Percentiles rank a stretch among this genome's conserved stretches.
Conservation (phyloP, 2,329 filamentous ascomycete species). For the Calonectria ilicicola region DNA sequence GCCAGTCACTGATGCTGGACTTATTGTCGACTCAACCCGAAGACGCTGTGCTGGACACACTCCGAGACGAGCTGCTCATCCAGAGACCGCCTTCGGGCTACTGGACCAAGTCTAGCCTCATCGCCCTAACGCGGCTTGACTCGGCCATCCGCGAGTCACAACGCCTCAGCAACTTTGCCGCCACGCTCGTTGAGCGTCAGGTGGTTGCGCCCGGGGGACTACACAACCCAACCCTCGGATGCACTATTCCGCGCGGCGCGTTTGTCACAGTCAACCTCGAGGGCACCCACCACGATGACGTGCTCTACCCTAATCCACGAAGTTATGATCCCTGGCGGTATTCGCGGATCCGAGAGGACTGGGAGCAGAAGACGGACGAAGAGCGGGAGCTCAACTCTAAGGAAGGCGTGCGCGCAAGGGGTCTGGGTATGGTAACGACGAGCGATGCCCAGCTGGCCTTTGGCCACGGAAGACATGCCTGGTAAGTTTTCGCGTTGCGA, state of each 20-base stretch:
- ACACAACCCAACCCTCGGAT: slow-evolving; percentile 48
- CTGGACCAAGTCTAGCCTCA: slow-evolving; percentile 61
- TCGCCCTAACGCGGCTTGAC: slow-evolving; percentile 59
- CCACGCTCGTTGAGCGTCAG: slow-evolving; percentile 59
- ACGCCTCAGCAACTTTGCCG: slow-evolving; percentile 59
- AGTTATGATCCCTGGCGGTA: slow-evolving; percentile 64
- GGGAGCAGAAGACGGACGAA: slow-evolving; percentile 43
- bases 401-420: slow-evolving; percentile 49
- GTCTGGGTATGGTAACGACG: slow-evolving; percentile 64
- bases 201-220: slow-evolving; percentile 59
- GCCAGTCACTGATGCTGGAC: slow-evolving; percentile 60
- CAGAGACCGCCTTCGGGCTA: slow-evolving; percentile 43
- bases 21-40: slow-evolving; percentile 54
- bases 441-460: slow-evolving; percentile 64
- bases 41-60: slow-evolving; percentile 48
- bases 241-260: slow-evolving; percentile 54
- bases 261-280: slow-evolving; percentile 58
- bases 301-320: slow-evolving; percentile 55
- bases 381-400: slow-evolving; percentile 46
- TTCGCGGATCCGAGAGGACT: slow-evolving; percentile 54
- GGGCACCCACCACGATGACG: slow-evolving; percentile 59
- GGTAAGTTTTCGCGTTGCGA: slow-evolving; percentile 37
- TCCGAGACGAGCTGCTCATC: slow-evolving; percentile 56
- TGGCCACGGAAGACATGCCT: slow-evolving; percentile 68
- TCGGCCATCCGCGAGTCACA: slow-evolving; percentile 66